A percentile compares a stretch with the other conserved stretches of the same genome.
Conservation (phyloP, 2,329 filamentous ascomycete species). For the Hypoxylon sp. region DNA sequence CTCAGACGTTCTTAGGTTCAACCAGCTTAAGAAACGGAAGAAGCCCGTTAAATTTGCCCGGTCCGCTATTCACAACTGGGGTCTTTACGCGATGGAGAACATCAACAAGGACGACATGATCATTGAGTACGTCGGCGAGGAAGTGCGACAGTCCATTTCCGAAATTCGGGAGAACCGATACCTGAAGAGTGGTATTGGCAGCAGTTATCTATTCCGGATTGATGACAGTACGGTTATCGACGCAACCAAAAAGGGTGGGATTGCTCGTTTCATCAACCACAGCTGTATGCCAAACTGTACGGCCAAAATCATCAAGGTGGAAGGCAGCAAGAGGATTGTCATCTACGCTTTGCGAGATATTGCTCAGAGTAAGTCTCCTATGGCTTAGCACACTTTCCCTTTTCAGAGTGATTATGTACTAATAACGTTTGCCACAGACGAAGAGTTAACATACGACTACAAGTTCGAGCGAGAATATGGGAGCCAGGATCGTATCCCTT, state of each 20-base stretch:
- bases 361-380: constrained; percentile 79
- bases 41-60: constrained; percentile 98
- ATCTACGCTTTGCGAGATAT: constrained; percentile 98
- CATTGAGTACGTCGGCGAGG: constrained; percentile 98
- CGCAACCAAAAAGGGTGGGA: constrained; percentile 97
- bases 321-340: constrained; percentile 97
- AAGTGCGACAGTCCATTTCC: constrained; percentile 96
- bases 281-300: constrained; percentile 99
- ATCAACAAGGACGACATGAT: constrained; percentile 99
- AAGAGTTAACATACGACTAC: constrained; percentile 99
- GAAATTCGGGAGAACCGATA: constrained; percentile 94
- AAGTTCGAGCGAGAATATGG: constrained; percentile 99
- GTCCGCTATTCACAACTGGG: constrained; percentile 99
- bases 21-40: constrained; percentile 99
- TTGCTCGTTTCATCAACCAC: constrained; percentile 98
- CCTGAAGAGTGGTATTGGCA: constrained; percentile 95
- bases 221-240: constrained; percentile 98
- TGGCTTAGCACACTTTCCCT: background rate
- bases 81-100: constrained; percentile 96
- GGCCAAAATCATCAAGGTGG: constrained; percentile 98
- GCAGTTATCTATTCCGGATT: constrained; percentile 97
- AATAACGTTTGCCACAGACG: constrained; percentile 70
- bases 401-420: constrained; percentile 35
- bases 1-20: constrained; percentile 94
- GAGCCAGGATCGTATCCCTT: constrained; percentile 94